These are phyloP conservation scores for Globisporangium sylvaticum DNA, from an alignment of 352 stramenopile genomes.

Conservation along the genomic window DNA sequence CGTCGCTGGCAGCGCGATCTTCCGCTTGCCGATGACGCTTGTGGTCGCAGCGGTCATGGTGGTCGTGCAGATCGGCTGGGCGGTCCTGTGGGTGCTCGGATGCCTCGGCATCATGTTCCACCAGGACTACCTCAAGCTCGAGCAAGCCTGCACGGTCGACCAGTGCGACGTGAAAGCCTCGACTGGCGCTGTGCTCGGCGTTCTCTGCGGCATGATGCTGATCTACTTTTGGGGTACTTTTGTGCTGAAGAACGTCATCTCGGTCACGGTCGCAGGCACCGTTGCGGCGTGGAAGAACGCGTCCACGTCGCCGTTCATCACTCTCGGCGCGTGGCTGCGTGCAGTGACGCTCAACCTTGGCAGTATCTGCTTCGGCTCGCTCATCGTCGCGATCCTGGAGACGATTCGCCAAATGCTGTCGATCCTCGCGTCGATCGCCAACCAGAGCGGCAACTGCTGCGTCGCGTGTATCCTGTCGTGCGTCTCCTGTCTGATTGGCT, in stretches of 20 bases:
- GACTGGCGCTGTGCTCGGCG: slow-evolving; percentile 47
- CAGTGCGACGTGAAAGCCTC: slow-evolving; percentile 48
- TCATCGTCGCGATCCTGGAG: slow-evolving; percentile 90
- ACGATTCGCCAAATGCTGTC: slow-evolving; percentile 65
- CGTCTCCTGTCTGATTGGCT: slow-evolving; percentile 72
- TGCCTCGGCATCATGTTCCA: slow-evolving; percentile 82
- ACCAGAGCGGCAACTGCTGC: slow-evolving; percentile 71
- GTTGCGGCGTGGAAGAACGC: slow-evolving; percentile 90
- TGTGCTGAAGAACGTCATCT: slow-evolving; percentile 88
- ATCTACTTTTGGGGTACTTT: slow-evolving; percentile 91
- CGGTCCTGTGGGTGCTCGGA: slow-evolving; percentile 79
- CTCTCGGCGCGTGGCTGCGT: slow-evolving; percentile 67
- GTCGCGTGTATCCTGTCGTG: slow-evolving; percentile 62
- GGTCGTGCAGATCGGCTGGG: slow-evolving; percentile 85
- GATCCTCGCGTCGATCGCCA: slow-evolving; percentile 56
- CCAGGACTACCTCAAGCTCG: slow-evolving; percentile 61
- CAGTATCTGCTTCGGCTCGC: slow-evolving; percentile 91
- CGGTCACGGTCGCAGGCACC: slow-evolving; percentile 85
- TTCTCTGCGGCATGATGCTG: slow-evolving; percentile 87
- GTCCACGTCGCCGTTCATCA: slow-evolving; percentile 67
- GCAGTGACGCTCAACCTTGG: slow-evolving; percentile 88
- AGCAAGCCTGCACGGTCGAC: slow-evolving; percentile 38
- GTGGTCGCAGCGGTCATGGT: slow-evolving; percentile 79
- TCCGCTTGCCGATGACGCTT: slow-evolving; percentile 81
- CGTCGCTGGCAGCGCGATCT: slow-evolving; percentile 84